Conservation (phyloP, 2,329 filamentous ascomycete species). For the Helminthosporium solani region DNA sequence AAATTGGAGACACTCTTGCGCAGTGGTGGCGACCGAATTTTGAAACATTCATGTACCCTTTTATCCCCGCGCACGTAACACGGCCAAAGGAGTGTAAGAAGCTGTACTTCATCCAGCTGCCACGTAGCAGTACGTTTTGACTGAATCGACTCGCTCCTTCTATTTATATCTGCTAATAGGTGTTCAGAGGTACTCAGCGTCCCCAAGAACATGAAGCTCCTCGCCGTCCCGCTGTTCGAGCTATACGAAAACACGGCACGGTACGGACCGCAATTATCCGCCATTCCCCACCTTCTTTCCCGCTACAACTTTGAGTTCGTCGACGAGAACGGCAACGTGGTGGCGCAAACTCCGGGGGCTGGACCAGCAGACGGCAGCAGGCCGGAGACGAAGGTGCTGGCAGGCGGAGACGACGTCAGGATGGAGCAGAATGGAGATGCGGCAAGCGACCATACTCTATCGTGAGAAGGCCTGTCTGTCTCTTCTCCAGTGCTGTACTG, state of each 20-base stretch:
- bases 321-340: constrained; percentile 85
- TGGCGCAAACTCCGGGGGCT: constrained; percentile 81
- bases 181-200: constrained; percentile 83
- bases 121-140: constrained; percentile 80
- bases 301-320: constrained; percentile 98
- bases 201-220: constrained; percentile 99
- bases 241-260: constrained; percentile 95
- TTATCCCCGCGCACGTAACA: constrained; percentile 92
- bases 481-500: not conserved
- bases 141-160: too few relatives aligned
- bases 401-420: constrained; percentile 40
- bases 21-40: constrained; percentile 99
- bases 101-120: constrained; percentile 93
- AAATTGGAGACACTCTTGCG: constrained; percentile 89
- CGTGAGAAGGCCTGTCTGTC: constrained; percentile 16
- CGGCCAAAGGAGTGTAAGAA: constrained; percentile 99
- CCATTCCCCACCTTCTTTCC: constrained; percentile 91
- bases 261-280: constrained; percentile 93
- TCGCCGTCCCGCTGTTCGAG: constrained; percentile 95
- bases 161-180: constrained; percentile 12
- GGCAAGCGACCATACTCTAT: constrained; percentile 37
- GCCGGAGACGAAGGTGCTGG: constrained; percentile 39
- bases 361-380: constrained; percentile 48
- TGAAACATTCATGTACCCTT: constrained; percentile 99
- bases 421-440: constrained; percentile 42